Evolutionary conservation across 805 yeast species (phyloP), one percentile per base, ranked within the genome.

Genomic region (Candida endomychidarum): DNA sequence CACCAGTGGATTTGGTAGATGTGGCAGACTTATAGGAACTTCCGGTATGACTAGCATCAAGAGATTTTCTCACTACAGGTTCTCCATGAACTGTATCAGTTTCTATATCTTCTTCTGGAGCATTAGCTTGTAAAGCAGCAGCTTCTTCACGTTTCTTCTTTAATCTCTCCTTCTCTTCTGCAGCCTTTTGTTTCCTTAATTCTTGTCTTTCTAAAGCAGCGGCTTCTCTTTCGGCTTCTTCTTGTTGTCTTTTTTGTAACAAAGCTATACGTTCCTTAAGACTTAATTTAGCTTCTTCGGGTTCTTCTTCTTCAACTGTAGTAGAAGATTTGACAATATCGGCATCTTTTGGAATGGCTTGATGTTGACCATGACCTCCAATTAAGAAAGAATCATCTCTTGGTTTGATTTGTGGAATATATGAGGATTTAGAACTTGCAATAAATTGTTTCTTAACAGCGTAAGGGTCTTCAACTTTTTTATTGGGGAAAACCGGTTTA

Each of bases 221-320:
- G 3, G 80, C 83, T 48, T 79, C 90, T 42, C 79, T 68, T 45
- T 83, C 91, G 15, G 83, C 86, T 51, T 87, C 95, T 54, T 84
- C 85, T 43, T 77, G 78, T 56, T 87, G 96, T 43, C 81, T 80
- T 54, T 86, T 78, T 58, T 90, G 96, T 37, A 91, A 69, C 53
- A 86, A 53, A 4, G 88, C 87, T 56, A 91, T 88, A 49, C 98
- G 75, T 51, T 93, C 97, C 56, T 84, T 84, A 52, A 91, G 68
- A 42, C 95, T 83, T 67, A 89, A 63, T 50, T 85, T 81, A 7
- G 96, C 77, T 22, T 74, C 83, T 20, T 70, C 77, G 42, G 76
- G 78, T 41, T 54, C 49, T 4, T 53, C 63, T 7, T 55, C 54
- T 23, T 56, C 60, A 7, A 57, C 55, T 0, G 35, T 51, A 43